Percentiles rank a stretch among this genome's conserved stretches.
phyloP scores from a whole-genome alignment of 805 yeast species.

The Ogataea philodendri region DNA sequence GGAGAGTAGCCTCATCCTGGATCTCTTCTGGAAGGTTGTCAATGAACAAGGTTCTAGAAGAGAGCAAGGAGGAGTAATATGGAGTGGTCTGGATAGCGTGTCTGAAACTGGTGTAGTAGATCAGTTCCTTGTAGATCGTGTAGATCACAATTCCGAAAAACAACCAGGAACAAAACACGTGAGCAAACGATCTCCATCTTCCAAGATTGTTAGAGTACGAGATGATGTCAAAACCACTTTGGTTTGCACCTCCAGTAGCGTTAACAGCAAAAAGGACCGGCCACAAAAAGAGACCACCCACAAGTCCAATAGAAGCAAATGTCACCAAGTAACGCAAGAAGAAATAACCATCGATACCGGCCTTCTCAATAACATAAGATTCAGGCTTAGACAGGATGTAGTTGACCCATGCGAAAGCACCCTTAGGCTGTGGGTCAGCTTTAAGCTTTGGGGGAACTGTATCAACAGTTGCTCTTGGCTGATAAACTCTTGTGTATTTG shows the following conservation, averaged over 20 bases:
- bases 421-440: slow-evolving; percentile 44
- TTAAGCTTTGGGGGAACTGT: slow-evolving; percentile 45
- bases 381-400: slow-evolving; percentile 54
- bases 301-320: slow-evolving; percentile 48
- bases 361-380: slow-evolving; percentile 60
- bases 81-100: slow-evolving; percentile 76
- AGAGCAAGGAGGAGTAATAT: slow-evolving; percentile 61
- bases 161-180: slow-evolving; percentile 72
- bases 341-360: slow-evolving; percentile 76
- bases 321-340: slow-evolving; percentile 63
- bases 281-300: slow-evolving; percentile 56
- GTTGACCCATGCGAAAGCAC: slow-evolving; percentile 55
- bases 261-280: slow-evolving; percentile 73
- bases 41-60: slow-evolving; percentile 70
- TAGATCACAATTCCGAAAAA: slow-evolving; percentile 65
- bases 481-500: slow-evolving; percentile 47
- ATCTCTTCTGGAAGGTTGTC: slow-evolving; percentile 59
- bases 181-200: slow-evolving; percentile 68
- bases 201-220: slow-evolving; percentile 61
- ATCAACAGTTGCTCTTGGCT: slow-evolving; percentile 47
- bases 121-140: slow-evolving; percentile 70
- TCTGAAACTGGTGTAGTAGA: slow-evolving; percentile 67
- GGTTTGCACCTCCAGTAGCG: slow-evolving; percentile 61
- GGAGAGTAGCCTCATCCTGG: slow-evolving; percentile 47
- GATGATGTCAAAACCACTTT: slow-evolving; percentile 61